A percentile compares a stretch with the other conserved stretches of the same genome.
Evolutionary conservation across 495 filamentous ascomycete species (phyloP).

Genomic region (Pseudoneurospora amorphoporcata): DNA sequence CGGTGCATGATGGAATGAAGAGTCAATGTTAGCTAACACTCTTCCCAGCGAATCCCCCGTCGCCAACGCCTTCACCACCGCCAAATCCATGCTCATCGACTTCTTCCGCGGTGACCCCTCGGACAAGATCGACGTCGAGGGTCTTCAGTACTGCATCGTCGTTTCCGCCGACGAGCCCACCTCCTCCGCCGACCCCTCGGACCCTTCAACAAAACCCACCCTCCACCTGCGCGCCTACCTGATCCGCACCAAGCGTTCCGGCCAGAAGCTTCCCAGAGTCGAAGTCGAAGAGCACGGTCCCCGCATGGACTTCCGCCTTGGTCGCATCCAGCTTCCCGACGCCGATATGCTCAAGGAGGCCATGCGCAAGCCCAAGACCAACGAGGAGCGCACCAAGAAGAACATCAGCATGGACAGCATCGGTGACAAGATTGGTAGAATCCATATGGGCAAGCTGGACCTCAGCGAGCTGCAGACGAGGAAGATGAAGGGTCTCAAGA

Average conservation of each 20-base stretch:
- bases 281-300: slow-evolving; percentile 95
- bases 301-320: slow-evolving; percentile 84
- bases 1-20: neutral
- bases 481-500: slow-evolving; percentile 99
- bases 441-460: slow-evolving; percentile 89
- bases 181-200: slow-evolving; percentile 18
- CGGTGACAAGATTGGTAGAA: slow-evolving; percentile 90
- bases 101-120: slow-evolving; percentile 67
- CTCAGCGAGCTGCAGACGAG: slow-evolving; percentile 78
- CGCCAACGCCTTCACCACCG: slow-evolving; percentile 61
- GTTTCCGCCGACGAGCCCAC: slow-evolving; percentile 67
- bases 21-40: neutral
- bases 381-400: slow-evolving; percentile 81
- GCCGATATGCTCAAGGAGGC: slow-evolving; percentile 76
- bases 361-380: slow-evolving; percentile 66
- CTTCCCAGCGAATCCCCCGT: slow-evolving; percentile 51
- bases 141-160: slow-evolving; percentile 77
- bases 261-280: slow-evolving; percentile 76
- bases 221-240: slow-evolving; percentile 79
- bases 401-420: slow-evolving; percentile 84
- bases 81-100: slow-evolving; percentile 81
- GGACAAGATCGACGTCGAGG: slow-evolving; percentile 81
- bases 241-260: slow-evolving; percentile 73
- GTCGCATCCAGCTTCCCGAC: slow-evolving; percentile 68
- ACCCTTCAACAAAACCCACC: slow-evolving; percentile 49